Evolutionary conservation across 805 yeast species (phyloP).

Genomic region (Phaffomyces thermotolerans): DNA sequence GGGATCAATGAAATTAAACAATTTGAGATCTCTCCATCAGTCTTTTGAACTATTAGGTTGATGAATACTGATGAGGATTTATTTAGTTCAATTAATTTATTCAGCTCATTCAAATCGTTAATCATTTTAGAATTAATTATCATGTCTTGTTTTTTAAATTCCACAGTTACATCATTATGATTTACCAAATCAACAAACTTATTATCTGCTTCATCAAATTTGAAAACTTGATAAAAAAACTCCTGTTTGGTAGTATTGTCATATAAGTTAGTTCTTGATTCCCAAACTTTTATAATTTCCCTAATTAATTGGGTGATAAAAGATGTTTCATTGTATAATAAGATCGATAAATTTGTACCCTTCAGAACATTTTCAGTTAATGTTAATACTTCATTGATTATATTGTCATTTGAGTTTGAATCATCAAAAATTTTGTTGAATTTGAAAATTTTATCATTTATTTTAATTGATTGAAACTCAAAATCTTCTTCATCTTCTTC

Average conservation of each 20-base stretch:
- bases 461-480: not conserved
- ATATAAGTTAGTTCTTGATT: conserved; percentile 1
- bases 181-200: not conserved
- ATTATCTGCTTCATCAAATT: not conserved
- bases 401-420: not conserved
- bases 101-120: no score
- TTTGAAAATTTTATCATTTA: not conserved
- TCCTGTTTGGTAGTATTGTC: not conserved
- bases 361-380: conserved; percentile 9
- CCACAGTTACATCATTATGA: not conserved
- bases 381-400: conserved; percentile 5
- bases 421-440: conserved; percentile 10
- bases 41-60: not conserved
- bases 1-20: conserved; percentile 1
- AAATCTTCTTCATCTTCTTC: not conserved
- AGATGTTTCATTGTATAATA: not conserved
- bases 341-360: conserved; percentile 1
- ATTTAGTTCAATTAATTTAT: no score
- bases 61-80: not conserved
- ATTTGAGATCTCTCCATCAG: not conserved
- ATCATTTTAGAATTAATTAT: not conserved
- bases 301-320: not conserved
- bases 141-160: not conserved
- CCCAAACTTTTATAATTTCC: not conserved
- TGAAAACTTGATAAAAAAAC: not conserved